A percentile compares a stretch with the other conserved stretches of the same genome.
phyloP scores from a whole-genome alignment of 495 filamentous ascomycete species.

The Stereocaulon alpinum region DNA sequence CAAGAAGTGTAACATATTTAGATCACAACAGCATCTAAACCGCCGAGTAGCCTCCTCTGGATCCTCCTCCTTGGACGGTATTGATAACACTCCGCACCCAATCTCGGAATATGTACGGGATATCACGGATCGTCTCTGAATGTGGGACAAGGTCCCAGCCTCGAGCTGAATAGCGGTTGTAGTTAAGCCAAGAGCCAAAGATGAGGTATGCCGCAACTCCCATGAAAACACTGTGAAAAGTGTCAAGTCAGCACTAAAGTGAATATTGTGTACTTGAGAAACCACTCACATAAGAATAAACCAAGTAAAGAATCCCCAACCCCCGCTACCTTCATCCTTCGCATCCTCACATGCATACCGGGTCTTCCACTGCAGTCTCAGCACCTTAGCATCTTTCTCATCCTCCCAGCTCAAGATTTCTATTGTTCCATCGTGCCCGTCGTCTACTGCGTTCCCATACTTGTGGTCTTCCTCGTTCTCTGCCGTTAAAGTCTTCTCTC shows the following conservation, averaged over 20 bases:
- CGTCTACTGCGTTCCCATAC: slow-evolving; percentile 28
- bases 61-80: slow-evolving; percentile 67
- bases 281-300: slow-evolving; percentile 79
- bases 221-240: slow-evolving; percentile 62
- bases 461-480: slow-evolving; percentile 29
- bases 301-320: slow-evolving; percentile 98
- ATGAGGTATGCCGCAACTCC: slow-evolving; percentile 83
- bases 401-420: slow-evolving; percentile 60
- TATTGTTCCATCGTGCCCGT: slow-evolving; percentile 45
- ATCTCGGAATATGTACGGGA: slow-evolving; percentile 88
- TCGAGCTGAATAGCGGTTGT: slow-evolving; percentile 88
- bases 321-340: slow-evolving; percentile 31
- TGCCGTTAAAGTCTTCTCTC: slow-evolving; percentile 24
- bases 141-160: slow-evolving; percentile 96
- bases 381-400: slow-evolving; percentile 38
- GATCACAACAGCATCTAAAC: slow-evolving; percentile 44
- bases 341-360: slow-evolving; percentile 70
- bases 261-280: background rate
- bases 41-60: slow-evolving; percentile 86
- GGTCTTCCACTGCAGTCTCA: slow-evolving; percentile 74
- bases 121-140: slow-evolving; percentile 79
- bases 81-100: slow-evolving; percentile 69
- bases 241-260: background rate
- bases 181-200: slow-evolving; percentile 97
- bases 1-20: slow-evolving; percentile 4